phyloP scores from a whole-genome alignment of 495 filamentous ascomycete genomes.

The Haplographium delicatum region DNA sequence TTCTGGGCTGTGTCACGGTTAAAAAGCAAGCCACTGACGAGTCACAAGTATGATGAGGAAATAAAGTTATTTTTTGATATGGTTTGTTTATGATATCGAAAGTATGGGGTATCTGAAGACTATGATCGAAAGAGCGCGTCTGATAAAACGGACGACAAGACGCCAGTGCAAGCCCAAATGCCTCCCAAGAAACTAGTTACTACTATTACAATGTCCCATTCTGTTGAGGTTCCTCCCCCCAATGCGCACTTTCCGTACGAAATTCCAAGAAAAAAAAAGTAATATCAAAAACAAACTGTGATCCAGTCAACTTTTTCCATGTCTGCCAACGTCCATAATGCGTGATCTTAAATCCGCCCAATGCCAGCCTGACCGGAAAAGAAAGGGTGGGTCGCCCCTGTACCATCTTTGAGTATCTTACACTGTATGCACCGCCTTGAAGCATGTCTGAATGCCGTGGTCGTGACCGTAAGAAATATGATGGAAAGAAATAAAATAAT shows the following conservation, averaged over 20 bases:
- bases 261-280: neutral
- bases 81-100: conserved; percentile 3
- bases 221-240: neutral
- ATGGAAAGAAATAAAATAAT: conserved; percentile 15
- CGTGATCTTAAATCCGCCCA: conserved; percentile 5
- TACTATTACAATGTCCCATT: conserved; percentile 15
- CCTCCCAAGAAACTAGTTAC: conserved; percentile 10
- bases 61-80: neutral
- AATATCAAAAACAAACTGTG: neutral
- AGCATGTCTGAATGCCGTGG: conserved; percentile 15
- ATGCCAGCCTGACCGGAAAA: conserved; percentile 6
- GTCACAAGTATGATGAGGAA: neutral
- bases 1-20: neutral
- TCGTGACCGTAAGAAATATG: conserved; percentile 15
- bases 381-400: conserved; percentile 6
- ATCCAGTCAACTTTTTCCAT: conserved; percentile 15
- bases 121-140: conserved; percentile 1
- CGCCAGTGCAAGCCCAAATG: conserved; percentile 8
- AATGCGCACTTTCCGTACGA: neutral
- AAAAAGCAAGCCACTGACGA: neutral
- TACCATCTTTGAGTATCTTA: conserved; percentile 10
- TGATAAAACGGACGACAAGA: conserved; percentile 12
- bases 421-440: conserved; percentile 3
- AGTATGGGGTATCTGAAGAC: conserved; percentile 3
- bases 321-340: conserved; percentile 14